Conservation (phyloP, 306 rosid species). For the Rosa chinensis region DNA sequence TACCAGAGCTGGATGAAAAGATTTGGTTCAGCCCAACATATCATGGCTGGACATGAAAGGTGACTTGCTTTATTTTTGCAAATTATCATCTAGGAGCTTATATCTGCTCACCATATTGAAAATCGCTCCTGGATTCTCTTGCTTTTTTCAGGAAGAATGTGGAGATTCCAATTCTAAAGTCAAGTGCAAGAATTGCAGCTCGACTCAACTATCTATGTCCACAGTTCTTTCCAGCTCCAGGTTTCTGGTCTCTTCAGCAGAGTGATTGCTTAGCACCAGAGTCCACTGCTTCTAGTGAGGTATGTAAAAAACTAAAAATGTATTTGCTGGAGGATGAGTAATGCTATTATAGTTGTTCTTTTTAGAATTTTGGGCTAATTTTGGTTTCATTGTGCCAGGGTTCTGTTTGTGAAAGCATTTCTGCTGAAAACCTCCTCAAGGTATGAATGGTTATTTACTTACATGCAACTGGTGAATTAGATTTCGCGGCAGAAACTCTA, state of each 20-base stretch:
- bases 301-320: slow-evolving; percentile 39
- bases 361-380: slow-evolving; percentile 5
- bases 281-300: slow-evolving; percentile 64
- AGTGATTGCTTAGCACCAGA: slow-evolving; percentile 37
- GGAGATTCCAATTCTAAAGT: slow-evolving; percentile 76
- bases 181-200: slow-evolving; percentile 81
- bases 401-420: slow-evolving; percentile 46
- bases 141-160: slow-evolving; percentile 66
- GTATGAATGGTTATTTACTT: slow-evolving; percentile 41
- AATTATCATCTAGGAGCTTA: slow-evolving; percentile 10
- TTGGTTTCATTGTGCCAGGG: slow-evolving; percentile 49
- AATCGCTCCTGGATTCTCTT: slow-evolving; percentile 12
- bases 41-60: slow-evolving; percentile 94
- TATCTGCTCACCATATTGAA: slow-evolving; percentile 15
- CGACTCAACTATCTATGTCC: slow-evolving; percentile 87
- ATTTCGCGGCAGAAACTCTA: background rate
- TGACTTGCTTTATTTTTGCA: slow-evolving; percentile 28
- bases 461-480: slow-evolving; percentile 12
- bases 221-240: slow-evolving; percentile 92
- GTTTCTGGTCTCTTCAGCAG: slow-evolving; percentile 60
- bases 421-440: slow-evolving; percentile 91
- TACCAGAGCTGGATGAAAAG: slow-evolving; percentile 88
- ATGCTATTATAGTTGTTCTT: background rate
- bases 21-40: slow-evolving; percentile 77
- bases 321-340: slow-evolving; percentile 20